Evolutionary conservation across 345 rosid genomes (phyloP).

Genomic region (Erodium maritimum): DNA sequence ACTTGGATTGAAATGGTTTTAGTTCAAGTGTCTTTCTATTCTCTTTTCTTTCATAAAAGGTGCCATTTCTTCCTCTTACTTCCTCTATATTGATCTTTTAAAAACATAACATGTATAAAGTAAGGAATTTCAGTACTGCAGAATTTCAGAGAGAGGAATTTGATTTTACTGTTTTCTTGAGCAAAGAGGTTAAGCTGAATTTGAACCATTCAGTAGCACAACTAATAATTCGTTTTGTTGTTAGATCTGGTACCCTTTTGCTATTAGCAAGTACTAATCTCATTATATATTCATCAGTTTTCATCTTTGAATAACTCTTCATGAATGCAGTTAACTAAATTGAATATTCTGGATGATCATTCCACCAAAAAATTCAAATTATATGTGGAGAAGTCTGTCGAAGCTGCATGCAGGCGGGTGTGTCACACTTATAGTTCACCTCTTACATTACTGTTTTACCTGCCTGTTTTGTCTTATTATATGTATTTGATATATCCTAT

Average conservation of each 20-base stretch:
- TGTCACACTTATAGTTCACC: constrained; percentile 17
- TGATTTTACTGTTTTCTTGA: background rate
- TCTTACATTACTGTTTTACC: constrained; percentile 1
- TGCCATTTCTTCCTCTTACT: background rate
- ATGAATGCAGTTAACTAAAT: constrained; percentile 37
- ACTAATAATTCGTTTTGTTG: background rate
- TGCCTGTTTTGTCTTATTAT: background rate
- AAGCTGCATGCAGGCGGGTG: constrained; percentile 70
- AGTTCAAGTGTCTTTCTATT: background rate
- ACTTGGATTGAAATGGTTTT: background rate
- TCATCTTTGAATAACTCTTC: constrained; percentile 7
- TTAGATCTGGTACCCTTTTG: background rate
- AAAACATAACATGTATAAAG: too few species aligned
- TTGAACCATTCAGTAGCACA: background rate
- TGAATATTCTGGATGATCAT: constrained; percentile 28
- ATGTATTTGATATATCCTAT: constrained; percentile 9
- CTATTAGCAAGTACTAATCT: background rate
- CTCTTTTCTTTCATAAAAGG: background rate
- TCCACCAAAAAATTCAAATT: constrained; percentile 38
- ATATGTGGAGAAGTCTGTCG: constrained; percentile 50
- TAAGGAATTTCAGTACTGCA: too few species aligned
- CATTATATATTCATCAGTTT: background rate
- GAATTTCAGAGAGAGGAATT: background rate
- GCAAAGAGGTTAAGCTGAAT: constrained; percentile 2
- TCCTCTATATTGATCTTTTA: background rate